Percentiles rank a stretch among this genome's conserved stretches.
Conservation (phyloP, 371 early-diverging fungal genomes). For the Haplosporangium sp. region DNA sequence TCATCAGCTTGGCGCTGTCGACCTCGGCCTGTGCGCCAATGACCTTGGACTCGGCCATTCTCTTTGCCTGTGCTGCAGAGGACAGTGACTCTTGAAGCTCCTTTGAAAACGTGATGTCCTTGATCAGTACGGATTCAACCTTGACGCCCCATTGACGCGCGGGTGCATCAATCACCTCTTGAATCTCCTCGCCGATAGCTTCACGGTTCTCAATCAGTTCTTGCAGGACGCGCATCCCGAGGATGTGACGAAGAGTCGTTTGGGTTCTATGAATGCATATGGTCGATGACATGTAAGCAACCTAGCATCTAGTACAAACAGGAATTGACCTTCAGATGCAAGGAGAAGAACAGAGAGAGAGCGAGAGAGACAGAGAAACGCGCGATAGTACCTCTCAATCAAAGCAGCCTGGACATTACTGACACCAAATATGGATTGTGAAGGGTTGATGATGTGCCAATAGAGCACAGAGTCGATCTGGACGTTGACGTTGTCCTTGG, state of each 20-base stretch:
- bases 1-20: slow-evolving; percentile 91
- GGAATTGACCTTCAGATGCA: background rate
- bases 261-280: slow-evolving; percentile 61
- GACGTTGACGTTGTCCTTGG: slow-evolving; percentile 52
- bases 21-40: slow-evolving; percentile 94
- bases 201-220: slow-evolving; percentile 92
- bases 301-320: background rate
- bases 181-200: slow-evolving; percentile 85
- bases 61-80: slow-evolving; percentile 89
- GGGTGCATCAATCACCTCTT: slow-evolving; percentile 74
- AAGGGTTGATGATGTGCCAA: slow-evolving; percentile 88
- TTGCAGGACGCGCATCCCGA: slow-evolving; percentile 74
- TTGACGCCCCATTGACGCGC: slow-evolving; percentile 84
- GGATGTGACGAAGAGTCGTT: slow-evolving; percentile 79
- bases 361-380: background rate
- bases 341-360: background rate
- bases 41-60: slow-evolving; percentile 91
- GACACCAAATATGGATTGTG: slow-evolving; percentile 82
- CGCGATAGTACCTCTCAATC: slow-evolving; percentile 62
- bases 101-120: slow-evolving; percentile 83
- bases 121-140: slow-evolving; percentile 85
- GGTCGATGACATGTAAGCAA: background rate
- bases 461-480: slow-evolving; percentile 89
- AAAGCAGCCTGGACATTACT: slow-evolving; percentile 79
- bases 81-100: slow-evolving; percentile 88